Evolutionary conservation across 2,329 filamentous ascomycete species (phyloP).

Genomic region (Ceratocystis papillata): DNA sequence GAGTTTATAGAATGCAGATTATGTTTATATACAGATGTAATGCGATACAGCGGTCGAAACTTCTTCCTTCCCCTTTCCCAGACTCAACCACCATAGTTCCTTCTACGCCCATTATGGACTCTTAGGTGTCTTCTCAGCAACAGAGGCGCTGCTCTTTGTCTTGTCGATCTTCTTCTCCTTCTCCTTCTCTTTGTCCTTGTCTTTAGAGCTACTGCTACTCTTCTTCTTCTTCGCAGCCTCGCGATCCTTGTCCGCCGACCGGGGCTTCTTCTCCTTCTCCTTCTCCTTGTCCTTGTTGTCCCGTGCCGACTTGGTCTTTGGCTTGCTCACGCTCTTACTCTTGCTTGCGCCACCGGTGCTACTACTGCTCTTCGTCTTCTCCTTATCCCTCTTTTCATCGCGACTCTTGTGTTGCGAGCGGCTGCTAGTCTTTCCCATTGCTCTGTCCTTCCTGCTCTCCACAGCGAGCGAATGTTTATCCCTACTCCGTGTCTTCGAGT

Average conservation of each 20-base stretch:
- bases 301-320: not conserved
- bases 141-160: not conserved
- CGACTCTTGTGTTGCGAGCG: not conserved
- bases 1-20: not conserved
- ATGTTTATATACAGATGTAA: not conserved
- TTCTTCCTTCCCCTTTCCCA: not conserved
- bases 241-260: slow-evolving; percentile 1
- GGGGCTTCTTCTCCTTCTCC: slow-evolving; percentile 22
- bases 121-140: not conserved
- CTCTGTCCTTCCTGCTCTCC: not conserved
- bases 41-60: not conserved
- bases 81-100: not conserved
- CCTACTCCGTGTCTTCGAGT: not conserved
- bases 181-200: slow-evolving; percentile 8
- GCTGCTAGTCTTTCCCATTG: not conserved
- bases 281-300: slow-evolving; percentile 14
- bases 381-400: not conserved
- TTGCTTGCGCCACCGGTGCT: not conserved
- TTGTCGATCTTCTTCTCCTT: not conserved
- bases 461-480: not conserved
- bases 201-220: not conserved
- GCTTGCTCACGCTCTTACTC: not conserved
- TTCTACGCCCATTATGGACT: not conserved
- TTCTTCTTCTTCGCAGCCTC: slow-evolving; percentile 8
- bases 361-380: not conserved